Evolutionary conservation across 2,329 filamentous ascomycete genomes (phyloP), one percentile per base, ranked within the genome.

Genomic region (Lasiodiplodia sp.): DNA sequence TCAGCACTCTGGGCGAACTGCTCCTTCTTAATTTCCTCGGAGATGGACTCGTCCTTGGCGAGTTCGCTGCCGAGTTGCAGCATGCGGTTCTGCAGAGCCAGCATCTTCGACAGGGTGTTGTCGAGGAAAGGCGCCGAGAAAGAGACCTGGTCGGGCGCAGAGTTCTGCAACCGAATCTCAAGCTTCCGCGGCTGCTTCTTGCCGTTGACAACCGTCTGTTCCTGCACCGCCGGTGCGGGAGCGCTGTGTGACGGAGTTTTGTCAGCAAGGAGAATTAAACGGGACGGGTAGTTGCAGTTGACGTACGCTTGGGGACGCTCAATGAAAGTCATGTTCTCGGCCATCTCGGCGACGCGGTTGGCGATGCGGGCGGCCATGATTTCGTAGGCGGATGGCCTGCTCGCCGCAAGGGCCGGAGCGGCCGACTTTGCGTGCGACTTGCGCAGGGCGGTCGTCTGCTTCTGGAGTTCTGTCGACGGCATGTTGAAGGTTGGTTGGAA

Each of bases 71-170:
- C 82, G 5, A 81, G 81, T 68, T 80, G 82, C 68, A 85, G 75
- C 83, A 85, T 85, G 38, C 83, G 78, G 73, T 84, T 83, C 70
- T 85, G 83, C 55, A 85, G 77, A 12, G 79, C 74, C 62, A 85
- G 75, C 75, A 85, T 82, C 79, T 85, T 85, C 66, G 81, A 77
- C 1, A 85, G 78, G 5, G 83, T 85, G 73, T 85, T 85, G 77
- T 85, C 83, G 65, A 85, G 81, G 78, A 85, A 85, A 0, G 83
- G 83, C 0, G 83, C 83, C n/a, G 81, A 83, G 76, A 85, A 85
- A 44, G 81, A 81, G 69, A 85, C 77, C 67, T 79, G 79, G 56
- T 80, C 77, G 4, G 70, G 68, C 28, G 78, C 77, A 10, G 77
- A 76, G 66, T 76, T 77, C 37, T 79, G 80, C 4, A 85, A 78